Evolutionary conservation across 352 stramenopile species (phyloP), one percentile per base, ranked within the genome.

Genomic region (Phytophthora lateralis): DNA sequence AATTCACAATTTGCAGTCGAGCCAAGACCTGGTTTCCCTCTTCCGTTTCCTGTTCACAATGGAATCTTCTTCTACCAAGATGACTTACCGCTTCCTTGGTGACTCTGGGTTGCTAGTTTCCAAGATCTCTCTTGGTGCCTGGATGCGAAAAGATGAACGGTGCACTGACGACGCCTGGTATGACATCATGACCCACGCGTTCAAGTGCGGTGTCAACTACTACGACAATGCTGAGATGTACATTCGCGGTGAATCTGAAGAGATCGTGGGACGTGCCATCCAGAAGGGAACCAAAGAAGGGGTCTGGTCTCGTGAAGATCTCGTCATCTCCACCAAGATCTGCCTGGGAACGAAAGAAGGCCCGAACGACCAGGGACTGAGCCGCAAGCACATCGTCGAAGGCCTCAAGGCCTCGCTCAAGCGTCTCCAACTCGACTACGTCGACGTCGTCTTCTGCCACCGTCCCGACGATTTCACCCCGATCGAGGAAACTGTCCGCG

Each of bases 271-370:
- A 12, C 57, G 69, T 10, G 57, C 75, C 0, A 63, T 85, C 20
- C 66, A 72, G 1, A 78, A 74, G 37, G 71, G 67, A 10, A 64
- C 82, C 29, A 11, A 66, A 11, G 62, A 70, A 8, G 17, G 34
- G 12, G 56, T 70, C 15, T 74, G 60, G 60, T 47, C 51, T 0
- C 63, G 77, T 14, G 75, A 86, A 35, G 64, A 88, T 32, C 66
- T 88, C 15, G 63, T 87, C 0, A 50, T 88, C 30, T 71, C 59
- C 4, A 83, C 75, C 39, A 88, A 88, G 55, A 75, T 88, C 61
- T 53, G 66, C 21, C n/a, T 78, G 18, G 71, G 68, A 17, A 55
- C 47, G 6, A 73, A 70, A 3, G 46, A 20, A 0, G 55, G 43
- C 10, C 58, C 51, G 20, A 61, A 63, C 20, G 42, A 63, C n/a